phyloP scores from a whole-genome alignment of 208 protist genomes.

The Trypanosoma avium region DNA sequence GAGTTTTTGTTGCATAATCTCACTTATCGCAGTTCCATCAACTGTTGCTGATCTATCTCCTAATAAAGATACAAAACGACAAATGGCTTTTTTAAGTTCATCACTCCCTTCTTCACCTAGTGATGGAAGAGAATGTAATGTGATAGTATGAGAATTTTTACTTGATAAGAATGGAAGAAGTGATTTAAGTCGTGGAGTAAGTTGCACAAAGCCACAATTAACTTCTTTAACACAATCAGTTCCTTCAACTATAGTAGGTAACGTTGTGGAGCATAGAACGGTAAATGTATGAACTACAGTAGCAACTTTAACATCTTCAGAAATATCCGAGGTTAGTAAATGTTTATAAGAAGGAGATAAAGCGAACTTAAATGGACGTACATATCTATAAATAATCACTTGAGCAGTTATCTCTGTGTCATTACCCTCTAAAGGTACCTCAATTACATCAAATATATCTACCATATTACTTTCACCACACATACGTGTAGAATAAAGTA shows the following conservation, averaged over 20 bases:
- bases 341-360: slow-evolving; percentile 1
- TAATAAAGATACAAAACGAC: slow-evolving; percentile 43
- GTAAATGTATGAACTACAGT: slow-evolving; percentile 73
- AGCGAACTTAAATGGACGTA: slow-evolving; percentile 22
- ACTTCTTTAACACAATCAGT: slow-evolving; percentile 15
- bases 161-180: slow-evolving; percentile 51
- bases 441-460: slow-evolving; percentile 54
- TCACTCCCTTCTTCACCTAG: slow-evolving; percentile 39
- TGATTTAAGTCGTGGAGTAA: slow-evolving; percentile 46
- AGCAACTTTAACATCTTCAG: slow-evolving; percentile 59
- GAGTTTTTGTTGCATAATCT: slow-evolving; percentile 8
- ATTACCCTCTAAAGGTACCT: slow-evolving; percentile 10
- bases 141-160: slow-evolving; percentile 42
- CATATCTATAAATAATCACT: slow-evolving; percentile 15
- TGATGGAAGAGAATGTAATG: slow-evolving; percentile 42
- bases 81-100: slow-evolving; percentile 42
- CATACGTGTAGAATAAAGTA: slow-evolving; percentile 36
- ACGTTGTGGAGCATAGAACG: slow-evolving; percentile 33
- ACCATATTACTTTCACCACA: slow-evolving; percentile 25
- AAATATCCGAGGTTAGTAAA: slow-evolving; percentile 20
- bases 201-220: slow-evolving; percentile 27
- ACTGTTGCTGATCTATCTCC: slow-evolving; percentile 51
- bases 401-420: background rate
- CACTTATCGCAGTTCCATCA: slow-evolving; percentile 10
- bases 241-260: slow-evolving; percentile 6